phyloP scores from a whole-genome alignment of 192 early-diverging fungal species.

The Coemansia sp. region DNA sequence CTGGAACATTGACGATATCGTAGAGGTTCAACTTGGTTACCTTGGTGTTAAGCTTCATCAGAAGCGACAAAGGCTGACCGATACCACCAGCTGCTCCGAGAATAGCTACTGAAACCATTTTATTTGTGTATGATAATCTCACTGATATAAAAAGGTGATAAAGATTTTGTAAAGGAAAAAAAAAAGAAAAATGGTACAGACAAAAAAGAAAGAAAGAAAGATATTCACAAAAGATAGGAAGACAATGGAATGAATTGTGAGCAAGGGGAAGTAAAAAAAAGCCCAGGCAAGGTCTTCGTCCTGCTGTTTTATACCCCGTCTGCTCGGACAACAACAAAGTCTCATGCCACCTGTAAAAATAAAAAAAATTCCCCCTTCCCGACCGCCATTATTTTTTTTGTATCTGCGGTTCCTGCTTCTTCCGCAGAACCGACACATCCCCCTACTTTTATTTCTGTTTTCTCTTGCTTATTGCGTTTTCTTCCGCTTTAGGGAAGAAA shows the following conservation, averaged over 20 bases:
- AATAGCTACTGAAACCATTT: constrained; percentile 44
- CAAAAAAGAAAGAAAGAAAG: neutral
- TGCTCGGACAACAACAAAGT: neutral
- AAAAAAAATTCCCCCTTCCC: neutral
- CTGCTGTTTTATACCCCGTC: neutral
- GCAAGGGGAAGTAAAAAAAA: neutral
- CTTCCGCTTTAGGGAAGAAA: neutral
- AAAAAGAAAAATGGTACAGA: neutral
- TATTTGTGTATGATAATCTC: no score
- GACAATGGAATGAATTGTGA: neutral
- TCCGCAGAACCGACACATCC: neutral
- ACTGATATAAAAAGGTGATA: no score
- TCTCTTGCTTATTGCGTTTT: no score
- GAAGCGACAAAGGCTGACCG: constrained; percentile 94
- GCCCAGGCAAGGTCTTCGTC: constrained; percentile 7
- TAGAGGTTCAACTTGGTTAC: constrained; percentile 88
- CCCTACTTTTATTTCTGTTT: neutral
- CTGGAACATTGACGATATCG: constrained; percentile 97
- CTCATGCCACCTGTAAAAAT: neutral
- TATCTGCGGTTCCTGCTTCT: neutral
- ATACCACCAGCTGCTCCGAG: constrained; percentile 90
- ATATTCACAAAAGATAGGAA: neutral
- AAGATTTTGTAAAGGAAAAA: neutral
- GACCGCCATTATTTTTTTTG: neutral
- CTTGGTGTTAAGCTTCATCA: constrained; percentile 85